A percentile compares a stretch with the other conserved stretches of the same genome.
Evolutionary conservation across 257 asterid genomes (phyloP).

Genomic region (Solanum verrucosum): DNA sequence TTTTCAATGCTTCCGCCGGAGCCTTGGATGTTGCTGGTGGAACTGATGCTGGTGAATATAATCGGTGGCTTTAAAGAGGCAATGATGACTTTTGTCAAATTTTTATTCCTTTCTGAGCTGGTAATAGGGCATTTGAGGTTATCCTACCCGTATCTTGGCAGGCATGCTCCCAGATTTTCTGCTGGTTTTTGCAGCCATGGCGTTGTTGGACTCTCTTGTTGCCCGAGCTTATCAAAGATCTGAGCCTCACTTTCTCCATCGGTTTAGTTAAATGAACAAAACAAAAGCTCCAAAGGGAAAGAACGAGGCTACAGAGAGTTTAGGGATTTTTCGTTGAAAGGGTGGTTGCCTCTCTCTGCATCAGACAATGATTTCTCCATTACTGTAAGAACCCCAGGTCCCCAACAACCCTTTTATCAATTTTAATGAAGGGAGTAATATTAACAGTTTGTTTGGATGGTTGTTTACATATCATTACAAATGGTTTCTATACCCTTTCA

Average conservation of each 20-base stretch:
- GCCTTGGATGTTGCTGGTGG: neutral
- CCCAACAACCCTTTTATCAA: constrained; percentile 9
- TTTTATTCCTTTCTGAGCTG: neutral
- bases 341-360: constrained; percentile 51
- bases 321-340: constrained; percentile 14
- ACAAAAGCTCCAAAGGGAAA: neutral
- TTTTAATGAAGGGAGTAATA: neutral
- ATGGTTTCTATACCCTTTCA: neutral
- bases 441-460: neutral
- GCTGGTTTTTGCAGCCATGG: constrained; percentile 14
- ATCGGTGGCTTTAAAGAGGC: neutral
- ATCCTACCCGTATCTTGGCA: constrained; percentile 36
- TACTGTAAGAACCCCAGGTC: neutral
- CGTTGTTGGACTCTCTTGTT: neutral
- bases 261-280: neutral
- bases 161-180: constrained; percentile 19
- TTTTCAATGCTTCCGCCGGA: neutral
- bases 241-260: neutral
- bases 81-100: neutral
- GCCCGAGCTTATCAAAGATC: neutral
- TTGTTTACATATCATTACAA: neutral
- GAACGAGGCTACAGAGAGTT: neutral
- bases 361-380: constrained; percentile 11
- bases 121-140: neutral
- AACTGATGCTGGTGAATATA: neutral